A percentile compares a stretch with the other conserved stretches of the same genome.
phyloP scores from a whole-genome alignment of 192 early-diverging fungal genomes.

The Backusella mclennaniae region DNA sequence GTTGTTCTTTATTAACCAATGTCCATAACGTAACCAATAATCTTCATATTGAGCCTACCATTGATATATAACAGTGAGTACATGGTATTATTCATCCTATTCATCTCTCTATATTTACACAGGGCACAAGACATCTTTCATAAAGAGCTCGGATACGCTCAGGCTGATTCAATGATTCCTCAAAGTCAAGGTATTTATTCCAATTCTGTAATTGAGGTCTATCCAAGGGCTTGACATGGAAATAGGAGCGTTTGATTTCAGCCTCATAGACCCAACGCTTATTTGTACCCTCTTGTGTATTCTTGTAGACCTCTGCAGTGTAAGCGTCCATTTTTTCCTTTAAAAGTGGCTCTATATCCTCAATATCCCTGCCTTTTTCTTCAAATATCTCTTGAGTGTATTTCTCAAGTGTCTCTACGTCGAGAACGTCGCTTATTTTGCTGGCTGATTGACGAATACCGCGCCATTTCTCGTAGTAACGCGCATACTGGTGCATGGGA shows the following conservation, averaged over 20 bases:
- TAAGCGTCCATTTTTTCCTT: slow-evolving; percentile 56
- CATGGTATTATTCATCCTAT: too few relatives aligned
- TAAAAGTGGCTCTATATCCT: slow-evolving; percentile 55
- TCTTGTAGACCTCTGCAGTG: slow-evolving; percentile 57
- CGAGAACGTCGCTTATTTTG: not conserved
- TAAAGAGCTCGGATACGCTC: slow-evolving; percentile 60
- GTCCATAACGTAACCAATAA: slow-evolving; percentile 71
- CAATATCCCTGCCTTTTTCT: not conserved
- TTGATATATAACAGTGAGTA: not conserved
- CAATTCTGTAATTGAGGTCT: slow-evolving; percentile 66
- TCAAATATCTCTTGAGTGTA: slow-evolving; percentile 1
- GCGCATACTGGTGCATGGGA: slow-evolving; percentile 72
- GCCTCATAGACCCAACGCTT: slow-evolving; percentile 76
- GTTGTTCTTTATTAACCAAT: slow-evolving; percentile 49
- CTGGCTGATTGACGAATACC: not conserved
- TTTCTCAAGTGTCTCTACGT: not conserved
- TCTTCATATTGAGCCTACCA: slow-evolving; percentile 73
- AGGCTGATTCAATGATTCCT: slow-evolving; percentile 57
- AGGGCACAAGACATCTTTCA: slow-evolving; percentile 74
- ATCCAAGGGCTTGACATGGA: slow-evolving; percentile 79
- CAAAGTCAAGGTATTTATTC: slow-evolving; percentile 74
- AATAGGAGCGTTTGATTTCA: slow-evolving; percentile 78
- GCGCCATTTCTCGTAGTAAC: slow-evolving; percentile 66
- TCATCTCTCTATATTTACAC: slow-evolving; percentile 46
- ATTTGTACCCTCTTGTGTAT: slow-evolving; percentile 64